Evolutionary conservation across 352 stramenopile genomes (phyloP), one percentile per base, ranked within the genome.

Genomic region (Ochromonadaceae sp.): DNA sequence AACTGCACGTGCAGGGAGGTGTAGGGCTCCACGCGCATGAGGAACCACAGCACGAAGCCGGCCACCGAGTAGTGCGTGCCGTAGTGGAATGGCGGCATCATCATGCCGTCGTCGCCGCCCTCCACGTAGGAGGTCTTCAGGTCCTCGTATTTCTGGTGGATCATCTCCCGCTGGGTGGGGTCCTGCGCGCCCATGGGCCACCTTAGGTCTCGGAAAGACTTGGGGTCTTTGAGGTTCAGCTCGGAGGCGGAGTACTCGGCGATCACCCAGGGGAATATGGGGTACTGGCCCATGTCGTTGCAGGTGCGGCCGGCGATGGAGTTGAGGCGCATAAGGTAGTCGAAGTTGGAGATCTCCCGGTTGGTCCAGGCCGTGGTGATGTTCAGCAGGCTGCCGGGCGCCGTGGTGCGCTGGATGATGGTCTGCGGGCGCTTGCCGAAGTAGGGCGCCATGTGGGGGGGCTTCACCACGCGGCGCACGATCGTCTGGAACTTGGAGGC

Each of bases 271-370:
- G 91, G 91, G 70, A 97, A 95, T 20, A 97, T 83, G 1, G 88
- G 89, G 68, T 96, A 97, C 57, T 86, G 77, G 14, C 72, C 76
- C 28, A 88, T 59, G 68, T 90, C 82, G 70, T 96, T 93, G 75
- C 93, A 95, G 30, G 84, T 93, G 10, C 92, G 72, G n/a, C 93
- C 93, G 0, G 92, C 91, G 14, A 96, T 80, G 3, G 86, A 91
- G 78, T 99, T 99, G 17, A 98, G 76, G 35, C 92, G 79, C 78
- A 97, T 90, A 28, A 99, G 76, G 74, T 98, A 99, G 61, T 96
- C 90, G 61, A 97, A 98, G 57, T 95, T 99, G 15, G 85, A 94
- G 41, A 99, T 86, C 49, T 87, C 78, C 5, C 88, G 82, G 15
- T 73, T 72, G 52, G 82, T 78, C 92, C 92, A 98, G 22, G 73